Base-by-base conservation (phyloP, 257 asterid genomes). In the Handroanthus guayacan region DNA sequence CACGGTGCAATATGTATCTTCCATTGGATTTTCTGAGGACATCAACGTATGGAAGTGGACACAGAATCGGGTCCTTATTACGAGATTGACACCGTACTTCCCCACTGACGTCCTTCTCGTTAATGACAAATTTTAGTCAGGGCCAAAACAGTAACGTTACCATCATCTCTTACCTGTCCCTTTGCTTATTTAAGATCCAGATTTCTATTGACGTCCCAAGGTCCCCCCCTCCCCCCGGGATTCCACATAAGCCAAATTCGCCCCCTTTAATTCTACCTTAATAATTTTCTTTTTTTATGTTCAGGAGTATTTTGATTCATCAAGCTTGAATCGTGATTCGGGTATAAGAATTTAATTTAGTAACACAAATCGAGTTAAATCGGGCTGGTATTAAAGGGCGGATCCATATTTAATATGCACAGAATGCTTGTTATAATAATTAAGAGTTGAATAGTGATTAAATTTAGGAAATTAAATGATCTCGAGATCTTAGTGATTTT, bases 21-120 rank as follows among this genome's bases (percentile, higher is more conserved):
- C 91, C 85, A 65, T 84, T 86, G 92, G 96, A 93, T 91, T 85
- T 89, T 81, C 88, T 88, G 93, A 85, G 94, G 80, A 16, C 78
- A 78, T 13, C 78, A 34, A 69, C 66, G 69, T 74, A 58, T 79
- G 79, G 58, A 73, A 81, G 81, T 80, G 80, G 91, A 63, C 86
- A 78, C 79, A 62, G 57, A 78, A 74, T 51, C 47, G 3, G 76
- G 62, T 74, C 84, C 71, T 79, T 79, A 84, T 88, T 88, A 88
- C 90, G 86, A 83, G 87, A 86, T 79, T 83, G 89, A 71, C 96
- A 82, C 84, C 81, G 84, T 84, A 78, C 86, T 86, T 71, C 31
- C 9, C 76, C 62, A 67, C 74, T 82, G 82, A 57, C 82, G 83
- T 71, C 78, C 31, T 31, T n/a, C 50, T 71, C 71, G 67, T 62